Evolutionary conservation across 306 rosid species (phyloP).

Genomic region (Cucurbita pepo): DNA sequence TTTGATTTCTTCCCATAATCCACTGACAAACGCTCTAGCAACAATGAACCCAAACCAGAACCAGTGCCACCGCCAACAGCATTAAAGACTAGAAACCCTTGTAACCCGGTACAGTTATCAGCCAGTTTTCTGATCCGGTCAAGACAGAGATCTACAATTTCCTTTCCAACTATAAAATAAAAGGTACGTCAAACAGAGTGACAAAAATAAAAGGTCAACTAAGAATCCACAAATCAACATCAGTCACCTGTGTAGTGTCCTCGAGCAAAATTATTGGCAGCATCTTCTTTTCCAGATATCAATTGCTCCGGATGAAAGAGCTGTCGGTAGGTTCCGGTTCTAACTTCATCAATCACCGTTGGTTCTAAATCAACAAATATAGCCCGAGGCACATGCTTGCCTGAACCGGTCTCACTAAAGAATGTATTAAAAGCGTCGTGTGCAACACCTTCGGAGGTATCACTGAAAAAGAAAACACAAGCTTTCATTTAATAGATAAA

Average conservation of each 20-base stretch:
- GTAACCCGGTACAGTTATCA: slow-evolving; percentile 93
- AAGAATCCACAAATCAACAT: neutral
- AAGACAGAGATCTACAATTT: slow-evolving; percentile 91
- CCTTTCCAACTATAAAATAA: slow-evolving; percentile 48
- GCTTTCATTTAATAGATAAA: neutral
- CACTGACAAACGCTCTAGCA: slow-evolving; percentile 81
- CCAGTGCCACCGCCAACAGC: slow-evolving; percentile 99
- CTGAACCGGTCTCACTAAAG: slow-evolving; percentile 92
- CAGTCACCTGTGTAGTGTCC: slow-evolving; percentile 72
- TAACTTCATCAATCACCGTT: slow-evolving; percentile 86
- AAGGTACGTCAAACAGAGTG: neutral
- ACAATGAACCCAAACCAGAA: slow-evolving; percentile 79
- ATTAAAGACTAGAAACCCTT: slow-evolving; percentile 83
- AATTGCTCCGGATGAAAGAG: slow-evolving; percentile 95
- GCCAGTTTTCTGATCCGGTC: slow-evolving; percentile 90
- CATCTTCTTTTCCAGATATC: slow-evolving; percentile 96
- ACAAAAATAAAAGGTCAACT: neutral
- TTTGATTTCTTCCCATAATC: slow-evolving; percentile 93
- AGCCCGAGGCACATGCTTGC: slow-evolving; percentile 92
- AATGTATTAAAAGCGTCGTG: slow-evolving; percentile 95
- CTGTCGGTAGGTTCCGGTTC: slow-evolving; percentile 71
- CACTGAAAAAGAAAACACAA: slow-evolving; percentile 27
- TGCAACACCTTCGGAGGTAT: slow-evolving; percentile 46
- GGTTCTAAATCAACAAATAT: slow-evolving; percentile 93
- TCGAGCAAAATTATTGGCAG: slow-evolving; percentile 93